A percentile compares a stretch with the other conserved stretches of the same genome.
Evolutionary conservation across 2,329 filamentous ascomycete species (phyloP).

Genomic region (Coniochaeta sp.): DNA sequence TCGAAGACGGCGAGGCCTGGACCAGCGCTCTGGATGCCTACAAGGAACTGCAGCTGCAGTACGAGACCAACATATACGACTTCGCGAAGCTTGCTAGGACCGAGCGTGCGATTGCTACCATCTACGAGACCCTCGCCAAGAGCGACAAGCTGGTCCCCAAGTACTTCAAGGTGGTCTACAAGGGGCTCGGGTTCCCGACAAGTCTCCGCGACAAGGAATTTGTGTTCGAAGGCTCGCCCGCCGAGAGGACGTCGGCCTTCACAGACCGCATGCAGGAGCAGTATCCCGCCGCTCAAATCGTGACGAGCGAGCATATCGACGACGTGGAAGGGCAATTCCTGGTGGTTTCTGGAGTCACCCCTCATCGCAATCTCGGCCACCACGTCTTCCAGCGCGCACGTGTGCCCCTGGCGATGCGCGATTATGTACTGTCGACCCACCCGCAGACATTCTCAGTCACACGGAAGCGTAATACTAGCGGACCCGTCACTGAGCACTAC

Average conservation of each 20-base stretch:
- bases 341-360: slow-evolving; percentile 71
- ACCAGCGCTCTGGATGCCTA: slow-evolving; percentile 81
- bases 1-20: slow-evolving; percentile 93
- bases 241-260: slow-evolving; percentile 72
- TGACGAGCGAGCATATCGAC: slow-evolving; percentile 61
- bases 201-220: slow-evolving; percentile 84
- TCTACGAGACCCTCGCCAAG: slow-evolving; percentile 83
- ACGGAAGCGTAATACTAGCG: slow-evolving; percentile 60
- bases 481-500: slow-evolving; percentile 64
- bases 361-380: slow-evolving; percentile 75
- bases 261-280: slow-evolving; percentile 89
- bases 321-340: slow-evolving; percentile 89
- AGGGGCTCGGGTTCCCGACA: slow-evolving; percentile 78
- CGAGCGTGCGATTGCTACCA: slow-evolving; percentile 82
- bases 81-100: slow-evolving; percentile 86
- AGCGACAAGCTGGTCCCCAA: slow-evolving; percentile 71
- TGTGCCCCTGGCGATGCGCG: slow-evolving; percentile 74
- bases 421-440: slow-evolving; percentile 73
- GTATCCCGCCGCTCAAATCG: slow-evolving; percentile 77
- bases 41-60: slow-evolving; percentile 84
- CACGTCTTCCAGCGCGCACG: slow-evolving; percentile 84
- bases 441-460: slow-evolving; percentile 76
- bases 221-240: slow-evolving; percentile 76
- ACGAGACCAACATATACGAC: slow-evolving; percentile 83
- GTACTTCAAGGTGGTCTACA: slow-evolving; percentile 88